Percentiles rank a stretch among this genome's conserved stretches.
Evolutionary conservation across 495 filamentous ascomycete genomes (phyloP).

Genomic region (Coniosporium apollinis): DNA sequence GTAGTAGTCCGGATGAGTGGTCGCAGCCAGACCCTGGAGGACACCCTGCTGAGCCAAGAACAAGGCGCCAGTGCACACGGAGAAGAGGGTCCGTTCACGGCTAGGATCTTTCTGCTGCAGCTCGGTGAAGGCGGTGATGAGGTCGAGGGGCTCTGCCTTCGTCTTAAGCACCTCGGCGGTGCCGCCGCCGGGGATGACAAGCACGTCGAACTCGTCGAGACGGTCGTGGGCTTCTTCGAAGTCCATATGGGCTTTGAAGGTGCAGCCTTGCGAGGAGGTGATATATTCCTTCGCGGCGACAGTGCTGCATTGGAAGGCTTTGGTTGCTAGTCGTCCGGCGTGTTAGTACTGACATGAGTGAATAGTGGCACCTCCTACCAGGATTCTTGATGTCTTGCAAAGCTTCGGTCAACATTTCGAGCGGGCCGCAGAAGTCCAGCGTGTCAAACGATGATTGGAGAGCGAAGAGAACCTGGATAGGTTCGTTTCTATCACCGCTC

Average conservation of each 20-base stretch:
- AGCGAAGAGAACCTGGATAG: conserved; percentile 36
- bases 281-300: conserved; percentile 20
- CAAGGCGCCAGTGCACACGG: conserved; percentile 59
- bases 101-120: conserved; percentile 48
- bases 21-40: conserved; percentile 51
- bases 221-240: conserved; percentile 45
- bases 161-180: conserved; percentile 35
- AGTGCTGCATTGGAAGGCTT: conserved; percentile 29
- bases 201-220: conserved; percentile 51
- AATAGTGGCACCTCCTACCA: conserved; percentile 23
- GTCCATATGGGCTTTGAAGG: conserved; percentile 31
- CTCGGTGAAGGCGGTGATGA: conserved; percentile 50
- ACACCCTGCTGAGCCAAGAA: conserved; percentile 57
- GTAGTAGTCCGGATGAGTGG: conserved; percentile 27
- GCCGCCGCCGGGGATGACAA: conserved; percentile 50
- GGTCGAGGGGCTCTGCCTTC: conserved; percentile 40
- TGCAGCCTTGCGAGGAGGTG: conserved; percentile 25
- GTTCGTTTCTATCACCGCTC: conserved; percentile 16
- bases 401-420: conserved; percentile 44
- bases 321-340: conserved; percentile 18
- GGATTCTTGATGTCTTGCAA: conserved; percentile 43
- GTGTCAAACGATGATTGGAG: conserved; percentile 33
- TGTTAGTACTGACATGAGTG: conserved; percentile 2
- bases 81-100: conserved; percentile 56
- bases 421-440: conserved; percentile 50